These are phyloP conservation scores for Amphibolis antarctica DNA, from an alignment of 106 monocot species.

Conservation along the genomic window DNA sequence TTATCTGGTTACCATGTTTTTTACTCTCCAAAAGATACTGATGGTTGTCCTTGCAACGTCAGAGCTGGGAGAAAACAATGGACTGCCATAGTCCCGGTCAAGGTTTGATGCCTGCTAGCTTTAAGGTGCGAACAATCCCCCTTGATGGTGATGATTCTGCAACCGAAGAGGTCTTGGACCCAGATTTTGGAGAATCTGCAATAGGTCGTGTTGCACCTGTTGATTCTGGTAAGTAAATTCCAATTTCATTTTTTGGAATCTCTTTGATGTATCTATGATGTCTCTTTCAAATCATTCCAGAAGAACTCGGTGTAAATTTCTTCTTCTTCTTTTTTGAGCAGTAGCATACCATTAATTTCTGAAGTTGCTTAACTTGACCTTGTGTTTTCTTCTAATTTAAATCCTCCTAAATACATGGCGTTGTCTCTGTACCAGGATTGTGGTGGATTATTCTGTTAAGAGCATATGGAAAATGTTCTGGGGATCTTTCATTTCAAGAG, in stretches of 20 bases:
- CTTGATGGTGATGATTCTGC: constrained; percentile 91
- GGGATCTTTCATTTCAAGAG: constrained; percentile 90
- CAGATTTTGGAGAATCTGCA: constrained; percentile 96
- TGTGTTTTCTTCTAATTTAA: not conserved
- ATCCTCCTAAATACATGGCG: too few species aligned
- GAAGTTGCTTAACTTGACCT: not conserved
- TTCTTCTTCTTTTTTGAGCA: too few species aligned
- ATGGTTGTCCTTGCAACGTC: constrained; percentile 6
- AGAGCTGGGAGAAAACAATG: constrained; percentile 99
- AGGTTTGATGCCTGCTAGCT: constrained; percentile 99
- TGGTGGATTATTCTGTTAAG: constrained; percentile 99
- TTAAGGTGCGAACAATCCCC: constrained; percentile 85
- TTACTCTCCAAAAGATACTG: not conserved
- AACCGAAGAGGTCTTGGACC: constrained; percentile 91
- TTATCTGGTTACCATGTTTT: too few species aligned
- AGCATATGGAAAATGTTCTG: constrained; percentile 95
- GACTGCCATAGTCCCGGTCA: constrained; percentile 98
- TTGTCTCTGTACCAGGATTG: constrained; percentile 44
- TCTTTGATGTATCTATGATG: not conserved
- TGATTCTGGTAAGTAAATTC: constrained; percentile 67
- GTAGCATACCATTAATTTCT: too few species aligned
- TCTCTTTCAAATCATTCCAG: too few species aligned
- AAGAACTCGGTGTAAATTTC: too few species aligned
- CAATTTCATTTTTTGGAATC: not conserved
- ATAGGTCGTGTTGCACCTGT: constrained; percentile 98